These are phyloP conservation scores for Ganoderma leucocontextum DNA, from an alignment of 1,284 basidiomycete species.

Conservation along the genomic window DNA sequence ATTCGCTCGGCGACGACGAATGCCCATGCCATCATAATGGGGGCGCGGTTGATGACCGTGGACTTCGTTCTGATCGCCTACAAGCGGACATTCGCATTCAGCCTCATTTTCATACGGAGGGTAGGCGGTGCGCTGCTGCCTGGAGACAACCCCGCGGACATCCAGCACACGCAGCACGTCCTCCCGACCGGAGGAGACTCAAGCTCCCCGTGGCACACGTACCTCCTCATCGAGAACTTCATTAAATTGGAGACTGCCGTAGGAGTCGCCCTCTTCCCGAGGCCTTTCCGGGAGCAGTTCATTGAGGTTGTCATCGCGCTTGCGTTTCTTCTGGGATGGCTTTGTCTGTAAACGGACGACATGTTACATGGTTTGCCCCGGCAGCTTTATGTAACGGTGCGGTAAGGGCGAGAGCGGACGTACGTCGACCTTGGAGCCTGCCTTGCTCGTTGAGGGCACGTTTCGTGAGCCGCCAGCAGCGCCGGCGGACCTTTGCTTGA, in stretches of 20 bases:
- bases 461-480: constrained; percentile 6
- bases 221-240: constrained; percentile 79
- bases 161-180: constrained; percentile 2
- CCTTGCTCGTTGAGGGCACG: constrained; percentile 17
- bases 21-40: constrained; percentile 95
- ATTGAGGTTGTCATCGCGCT: constrained; percentile 59
- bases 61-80: constrained; percentile 69
- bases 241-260: constrained; percentile 72
- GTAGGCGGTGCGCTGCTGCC: constrained; percentile 3
- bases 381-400: constrained; percentile 22
- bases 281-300: constrained; percentile 65
- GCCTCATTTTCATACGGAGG: constrained; percentile 1
- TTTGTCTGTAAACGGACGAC: constrained; percentile 1
- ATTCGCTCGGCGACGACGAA: constrained; percentile 85
- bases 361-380: constrained; percentile 6
- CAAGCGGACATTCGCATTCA: constrained; percentile 26
- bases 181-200: constrained; percentile 1
- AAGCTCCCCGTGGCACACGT: constrained; percentile 27
- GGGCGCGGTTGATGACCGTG: constrained; percentile 88
- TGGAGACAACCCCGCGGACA: constrained; percentile 13
- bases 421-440: constrained; percentile 30
- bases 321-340: constrained; percentile 44
- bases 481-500: constrained; percentile 43
- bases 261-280: constrained; percentile 54
- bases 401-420: constrained; percentile 16